Base-by-base conservation (phyloP, 768 basidiomycete species). In the Candolleomyces eurysporus region DNA sequence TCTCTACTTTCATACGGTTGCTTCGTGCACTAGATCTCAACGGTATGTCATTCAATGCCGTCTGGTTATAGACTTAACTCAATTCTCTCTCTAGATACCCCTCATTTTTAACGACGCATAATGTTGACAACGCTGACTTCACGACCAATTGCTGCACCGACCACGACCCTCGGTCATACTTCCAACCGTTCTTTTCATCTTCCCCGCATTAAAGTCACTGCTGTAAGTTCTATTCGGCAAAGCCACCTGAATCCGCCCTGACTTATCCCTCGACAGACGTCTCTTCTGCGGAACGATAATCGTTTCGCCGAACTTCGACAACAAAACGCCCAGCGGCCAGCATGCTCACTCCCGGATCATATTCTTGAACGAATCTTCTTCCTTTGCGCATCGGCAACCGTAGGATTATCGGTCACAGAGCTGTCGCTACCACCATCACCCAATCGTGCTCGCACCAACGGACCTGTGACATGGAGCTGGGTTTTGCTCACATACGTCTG, bases 401-500 rank as follows among this genome's bases (percentile, higher is more conserved):
- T 54, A 9, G 59, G 59, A 0, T 17, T 30, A 11, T n/a, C 39
- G 21, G 50, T 26, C 21, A 19, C 50, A 16, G 40, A 60, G 31
- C 30, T 60, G 9, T 43, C 45, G 2, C 40, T 52, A 11, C 22
- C 22, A 17, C 42, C 59, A 9, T 22, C 50, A 4, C 59, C 16
- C 30, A 21, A 52, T 21, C 26, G n/a, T 26, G 4, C n/a, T 36
- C 36, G 32, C 8, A 3, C 14, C 7, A 19, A 36, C 11, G 54
- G 39, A 36, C 55, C 21, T 13, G 13, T 31, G 6, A 21, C 52
- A n/a, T 78, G 77, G 76, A 70, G 72, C 32, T 79, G 77, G 78
- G 65, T 74, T 39, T 61, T 58, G 40, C 48, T 78, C 36, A 69
- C 76, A 4, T 69, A 74, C 48, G 75, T 78, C 8, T 79, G 78